Evolutionary conservation across 495 filamentous ascomycete species (phyloP).

Genomic region (Collariella sp.): DNA sequence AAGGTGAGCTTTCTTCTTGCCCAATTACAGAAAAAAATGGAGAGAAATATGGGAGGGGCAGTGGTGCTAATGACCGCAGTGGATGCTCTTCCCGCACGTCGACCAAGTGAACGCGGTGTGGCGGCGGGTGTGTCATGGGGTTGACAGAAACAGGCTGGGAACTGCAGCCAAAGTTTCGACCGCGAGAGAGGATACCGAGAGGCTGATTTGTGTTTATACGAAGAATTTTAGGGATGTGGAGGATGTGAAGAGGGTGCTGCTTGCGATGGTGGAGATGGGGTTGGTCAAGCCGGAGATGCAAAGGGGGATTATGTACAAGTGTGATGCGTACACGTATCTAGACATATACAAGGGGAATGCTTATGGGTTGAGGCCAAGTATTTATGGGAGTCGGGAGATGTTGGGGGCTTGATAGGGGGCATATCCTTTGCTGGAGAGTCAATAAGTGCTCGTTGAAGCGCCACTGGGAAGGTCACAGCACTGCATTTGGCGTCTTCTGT

Average conservation of each 20-base stretch:
- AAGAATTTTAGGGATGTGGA: not conserved
- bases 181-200: not conserved
- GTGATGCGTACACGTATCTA: slow-evolving; percentile 3
- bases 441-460: too few species aligned
- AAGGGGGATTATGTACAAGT: slow-evolving; percentile 1
- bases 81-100: not conserved
- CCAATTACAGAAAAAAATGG: not conserved
- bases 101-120: not conserved
- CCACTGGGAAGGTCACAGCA: too few species aligned
- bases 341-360: not conserved
- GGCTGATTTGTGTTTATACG: slow-evolving; percentile 3
- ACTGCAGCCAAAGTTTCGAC: not conserved
- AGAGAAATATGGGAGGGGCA: not conserved
- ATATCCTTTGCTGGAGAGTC: too few species aligned
- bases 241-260: slow-evolving; percentile 2
- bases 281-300: not conserved
- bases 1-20: not conserved
- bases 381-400: not conserved
- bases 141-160: not conserved
- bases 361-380: not conserved
- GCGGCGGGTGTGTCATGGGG: not conserved
- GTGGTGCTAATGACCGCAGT: not conserved
- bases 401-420: not conserved
- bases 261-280: not conserved
- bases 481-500: too few species aligned